Percentiles rank a stretch among this genome's conserved stretches.
Evolutionary conservation across 1,284 basidiomycete genomes (phyloP).

Genomic region (Chondrostereum purpureum): DNA sequence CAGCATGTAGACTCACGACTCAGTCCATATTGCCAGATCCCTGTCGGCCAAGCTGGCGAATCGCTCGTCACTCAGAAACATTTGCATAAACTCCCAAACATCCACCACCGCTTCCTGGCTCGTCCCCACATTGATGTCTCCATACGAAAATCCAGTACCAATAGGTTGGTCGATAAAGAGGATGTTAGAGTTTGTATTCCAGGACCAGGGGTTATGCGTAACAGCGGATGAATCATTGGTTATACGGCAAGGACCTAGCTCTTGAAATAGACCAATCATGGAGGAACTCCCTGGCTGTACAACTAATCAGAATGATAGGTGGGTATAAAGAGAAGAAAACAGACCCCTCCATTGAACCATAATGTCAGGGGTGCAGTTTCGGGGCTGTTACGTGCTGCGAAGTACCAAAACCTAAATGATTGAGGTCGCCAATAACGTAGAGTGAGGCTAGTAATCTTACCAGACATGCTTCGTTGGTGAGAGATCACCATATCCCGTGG

Average conservation of each 20-base stretch:
- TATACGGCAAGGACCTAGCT: slow-evolving; percentile 57
- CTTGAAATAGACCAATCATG: slow-evolving; percentile 65
- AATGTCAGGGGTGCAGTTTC: slow-evolving; percentile 51
- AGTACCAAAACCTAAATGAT: slow-evolving; percentile 57
- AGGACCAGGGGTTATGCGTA: slow-evolving; percentile 51
- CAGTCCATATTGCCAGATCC: slow-evolving; percentile 57
- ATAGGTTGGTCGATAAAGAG: slow-evolving; percentile 58
- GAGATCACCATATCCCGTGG: slow-evolving; percentile 40
- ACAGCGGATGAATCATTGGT: slow-evolving; percentile 48
- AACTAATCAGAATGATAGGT: background rate
- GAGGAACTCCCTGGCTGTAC: slow-evolving; percentile 53
- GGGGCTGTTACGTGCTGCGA: slow-evolving; percentile 51
- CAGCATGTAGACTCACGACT: slow-evolving; percentile 34
- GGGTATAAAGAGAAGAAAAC: slow-evolving; percentile 13
- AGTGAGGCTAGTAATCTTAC: slow-evolving; percentile 18
- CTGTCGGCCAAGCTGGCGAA: slow-evolving; percentile 46
- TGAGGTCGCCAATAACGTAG: background rate
- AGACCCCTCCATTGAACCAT: slow-evolving; percentile 63
- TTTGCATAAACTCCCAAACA: slow-evolving; percentile 61
- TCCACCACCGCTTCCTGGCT: slow-evolving; percentile 49
- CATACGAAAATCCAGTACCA: slow-evolving; percentile 57
- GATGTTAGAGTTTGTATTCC: slow-evolving; percentile 60
- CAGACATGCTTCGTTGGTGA: slow-evolving; percentile 33
- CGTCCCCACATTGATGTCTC: slow-evolving; percentile 40
- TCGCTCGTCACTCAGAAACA: slow-evolving; percentile 52